Conservation (phyloP, 352 stramenopile genomes). For the Phytophthora megakarya region DNA sequence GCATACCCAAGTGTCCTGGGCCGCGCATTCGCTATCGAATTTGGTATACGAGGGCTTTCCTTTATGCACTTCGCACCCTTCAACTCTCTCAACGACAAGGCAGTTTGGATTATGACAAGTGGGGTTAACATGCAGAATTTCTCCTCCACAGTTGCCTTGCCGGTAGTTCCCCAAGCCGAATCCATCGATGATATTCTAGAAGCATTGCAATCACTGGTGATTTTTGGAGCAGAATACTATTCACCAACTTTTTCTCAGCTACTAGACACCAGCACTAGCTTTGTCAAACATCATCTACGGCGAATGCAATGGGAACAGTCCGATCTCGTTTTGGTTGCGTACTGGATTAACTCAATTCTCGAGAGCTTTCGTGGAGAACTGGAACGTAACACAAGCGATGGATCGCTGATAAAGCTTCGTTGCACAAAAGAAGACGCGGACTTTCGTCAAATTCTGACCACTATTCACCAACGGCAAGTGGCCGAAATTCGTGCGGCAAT, state of each 20-base stretch:
- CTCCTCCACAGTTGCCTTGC: background rate
- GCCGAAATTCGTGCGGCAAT: background rate
- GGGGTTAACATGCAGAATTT: slow-evolving; percentile 21
- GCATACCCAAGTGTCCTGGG: slow-evolving; percentile 11
- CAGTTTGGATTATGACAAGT: slow-evolving; percentile 3
- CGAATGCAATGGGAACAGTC: background rate
- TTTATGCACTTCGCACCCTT: slow-evolving; percentile 12
- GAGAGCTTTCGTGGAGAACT: slow-evolving; percentile 4
- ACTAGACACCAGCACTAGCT: background rate
- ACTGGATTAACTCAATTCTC: slow-evolving; percentile 3
- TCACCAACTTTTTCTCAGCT: background rate
- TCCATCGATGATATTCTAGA: too few species aligned
- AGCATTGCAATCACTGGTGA: background rate
- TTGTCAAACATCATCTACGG: background rate
- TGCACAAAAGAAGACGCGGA: background rate
- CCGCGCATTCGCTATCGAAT: slow-evolving; percentile 10
- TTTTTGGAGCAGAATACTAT: background rate
- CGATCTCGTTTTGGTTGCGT: background rate
- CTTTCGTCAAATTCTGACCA: slow-evolving; percentile 2
- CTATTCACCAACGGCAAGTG: background rate
- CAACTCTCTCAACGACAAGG: slow-evolving; percentile 2
- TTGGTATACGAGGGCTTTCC: slow-evolving; percentile 8
- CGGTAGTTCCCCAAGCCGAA: background rate
- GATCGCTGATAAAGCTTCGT: background rate
- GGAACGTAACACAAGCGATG: background rate